phyloP scores from a whole-genome alignment of 2,329 filamentous ascomycete species.

The Colletotrichum simmondsii region DNA sequence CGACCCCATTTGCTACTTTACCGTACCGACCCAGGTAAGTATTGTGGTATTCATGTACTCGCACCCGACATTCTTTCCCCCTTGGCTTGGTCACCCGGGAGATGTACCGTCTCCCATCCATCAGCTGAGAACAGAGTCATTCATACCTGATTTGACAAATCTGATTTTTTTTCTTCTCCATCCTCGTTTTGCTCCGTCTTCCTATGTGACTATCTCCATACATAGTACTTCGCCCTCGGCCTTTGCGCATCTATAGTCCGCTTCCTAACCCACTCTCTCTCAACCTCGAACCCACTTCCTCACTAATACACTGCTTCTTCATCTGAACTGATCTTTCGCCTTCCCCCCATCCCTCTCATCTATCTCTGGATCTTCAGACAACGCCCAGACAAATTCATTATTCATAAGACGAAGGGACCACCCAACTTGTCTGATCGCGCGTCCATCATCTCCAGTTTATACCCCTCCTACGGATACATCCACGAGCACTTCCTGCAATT shows the following conservation, averaged over 20 bases:
- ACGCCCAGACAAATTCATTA: not conserved
- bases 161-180: conserved; percentile 4
- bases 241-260: not conserved
- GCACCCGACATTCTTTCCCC: conserved; percentile 11
- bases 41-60: not conserved
- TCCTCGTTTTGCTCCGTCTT: conserved; percentile 10
- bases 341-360: not conserved
- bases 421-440: not conserved
- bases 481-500: not conserved
- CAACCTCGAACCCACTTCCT: conserved; percentile 6
- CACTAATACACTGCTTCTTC: conserved; percentile 13
- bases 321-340: not conserved
- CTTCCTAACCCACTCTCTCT: conserved; percentile 7
- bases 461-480: conserved; percentile 9
- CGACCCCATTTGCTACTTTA: not conserved
- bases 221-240: not conserved
- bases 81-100: conserved; percentile 28
- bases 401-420: conserved; percentile 18
- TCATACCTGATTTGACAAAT: conserved; percentile 18
- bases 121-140: conserved; percentile 29
- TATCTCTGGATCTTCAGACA: not conserved
- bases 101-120: conserved; percentile 23
- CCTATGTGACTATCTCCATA: not conserved
- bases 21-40: not conserved
- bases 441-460: conserved; percentile 25